Percentiles rank a stretch among this genome's conserved stretches.
Conservation (phyloP, 352 stramenopile species). For the Albugo candida region DNA sequence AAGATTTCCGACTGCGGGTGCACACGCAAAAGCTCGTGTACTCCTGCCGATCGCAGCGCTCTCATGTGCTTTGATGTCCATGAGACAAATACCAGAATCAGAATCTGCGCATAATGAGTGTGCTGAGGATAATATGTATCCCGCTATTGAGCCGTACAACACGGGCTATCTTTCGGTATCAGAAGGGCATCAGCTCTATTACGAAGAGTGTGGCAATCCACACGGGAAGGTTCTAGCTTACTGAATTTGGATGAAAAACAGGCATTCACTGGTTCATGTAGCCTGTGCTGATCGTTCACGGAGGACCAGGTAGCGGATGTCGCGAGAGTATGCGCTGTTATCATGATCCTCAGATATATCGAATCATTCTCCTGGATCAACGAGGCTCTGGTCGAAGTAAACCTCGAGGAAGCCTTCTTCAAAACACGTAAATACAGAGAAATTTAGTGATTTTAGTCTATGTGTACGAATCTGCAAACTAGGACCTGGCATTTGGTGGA, state of each 20-base stretch:
- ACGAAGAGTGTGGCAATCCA: constrained; percentile 78
- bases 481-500: constrained; percentile 81
- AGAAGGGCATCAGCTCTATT: constrained; percentile 76
- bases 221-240: constrained; percentile 26
- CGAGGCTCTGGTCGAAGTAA: constrained; percentile 77
- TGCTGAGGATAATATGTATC: constrained; percentile 60
- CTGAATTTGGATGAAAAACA: neutral
- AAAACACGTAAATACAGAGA: constrained; percentile 54
- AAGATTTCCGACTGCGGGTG: too few relatives aligned
- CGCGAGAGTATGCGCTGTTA: constrained; percentile 77
- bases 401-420: constrained; percentile 66
- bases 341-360: constrained; percentile 83
- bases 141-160: constrained; percentile 64
- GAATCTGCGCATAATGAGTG: neutral
- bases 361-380: constrained; percentile 88
- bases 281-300: constrained; percentile 88
- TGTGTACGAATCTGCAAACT: neutral
- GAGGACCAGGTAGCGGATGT: constrained; percentile 82
- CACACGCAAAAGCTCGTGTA: too few relatives aligned
- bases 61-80: neutral
- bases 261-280: constrained; percentile 2
- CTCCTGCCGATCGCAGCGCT: neutral
- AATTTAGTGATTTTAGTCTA: neutral
- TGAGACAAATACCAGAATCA: neutral
- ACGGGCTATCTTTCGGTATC: constrained; percentile 66